Conservation (phyloP, 2,329 filamentous ascomycete species). For the Venturia asperata region DNA sequence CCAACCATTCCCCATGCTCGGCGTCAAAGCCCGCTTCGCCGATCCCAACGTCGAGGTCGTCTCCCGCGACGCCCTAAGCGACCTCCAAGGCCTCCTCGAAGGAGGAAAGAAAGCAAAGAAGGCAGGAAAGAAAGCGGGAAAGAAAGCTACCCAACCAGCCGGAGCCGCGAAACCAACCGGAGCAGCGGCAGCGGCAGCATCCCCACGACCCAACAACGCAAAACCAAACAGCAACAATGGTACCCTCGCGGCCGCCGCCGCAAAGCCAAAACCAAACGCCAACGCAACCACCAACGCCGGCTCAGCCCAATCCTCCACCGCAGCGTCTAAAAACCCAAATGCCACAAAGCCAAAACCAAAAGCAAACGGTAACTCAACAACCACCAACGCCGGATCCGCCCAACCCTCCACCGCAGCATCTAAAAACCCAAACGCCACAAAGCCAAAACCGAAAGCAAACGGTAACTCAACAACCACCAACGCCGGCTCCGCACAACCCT, state of each 20-base stretch:
- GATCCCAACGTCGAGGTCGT: not conserved
- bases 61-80: not conserved
- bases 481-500: not conserved
- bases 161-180: not conserved
- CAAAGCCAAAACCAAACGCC: not conserved
- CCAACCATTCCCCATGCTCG: conserved; percentile 10
- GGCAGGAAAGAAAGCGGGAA: not conserved
- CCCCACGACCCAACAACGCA: too few relatives aligned
- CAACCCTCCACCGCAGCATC: not conserved
- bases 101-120: conserved; percentile 10
- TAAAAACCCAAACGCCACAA: not conserved
- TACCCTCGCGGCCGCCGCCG: too few relatives aligned
- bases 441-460: not conserved
- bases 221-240: too few relatives aligned
- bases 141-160: not conserved
- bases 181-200: not conserved
- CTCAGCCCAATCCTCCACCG: not conserved
- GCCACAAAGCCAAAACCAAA: not conserved
- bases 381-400: not conserved
- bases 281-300: not conserved
- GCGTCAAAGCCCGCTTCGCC: not conserved
- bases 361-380: not conserved
- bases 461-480: not conserved
- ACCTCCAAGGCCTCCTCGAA: not conserved
- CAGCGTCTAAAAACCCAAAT: not conserved